phyloP scores from a whole-genome alignment of 1,284 basidiomycete genomes.

The Ceratobasidium sp. region DNA sequence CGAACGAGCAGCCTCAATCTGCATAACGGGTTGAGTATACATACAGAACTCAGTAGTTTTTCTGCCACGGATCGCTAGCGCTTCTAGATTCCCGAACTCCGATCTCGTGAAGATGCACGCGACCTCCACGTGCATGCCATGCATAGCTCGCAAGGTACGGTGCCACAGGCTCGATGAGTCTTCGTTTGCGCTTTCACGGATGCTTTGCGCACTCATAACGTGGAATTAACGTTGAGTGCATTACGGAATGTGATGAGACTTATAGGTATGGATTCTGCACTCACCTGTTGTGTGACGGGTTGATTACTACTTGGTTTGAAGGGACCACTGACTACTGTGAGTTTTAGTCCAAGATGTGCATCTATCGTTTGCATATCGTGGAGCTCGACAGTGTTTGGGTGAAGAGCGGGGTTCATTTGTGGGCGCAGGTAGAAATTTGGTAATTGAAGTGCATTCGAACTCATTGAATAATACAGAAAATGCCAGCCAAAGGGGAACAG shows the following conservation, averaged over 20 bases:
- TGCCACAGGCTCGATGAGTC: not conserved
- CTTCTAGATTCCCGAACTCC: not conserved
- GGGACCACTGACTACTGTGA: too few relatives aligned
- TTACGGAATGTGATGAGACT: too few relatives aligned
- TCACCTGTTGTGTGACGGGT: too few relatives aligned
- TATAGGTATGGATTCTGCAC: too few relatives aligned
- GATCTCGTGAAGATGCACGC: not conserved
- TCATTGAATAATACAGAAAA: conserved; percentile 17
- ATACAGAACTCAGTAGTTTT: not conserved
- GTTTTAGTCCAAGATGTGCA: too few relatives aligned
- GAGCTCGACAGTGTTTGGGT: too few relatives aligned
- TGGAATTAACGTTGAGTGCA: not conserved
- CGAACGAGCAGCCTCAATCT: too few relatives aligned
- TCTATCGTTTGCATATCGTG: too few relatives aligned
- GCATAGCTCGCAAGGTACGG: not conserved
- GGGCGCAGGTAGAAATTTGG: too few relatives aligned
- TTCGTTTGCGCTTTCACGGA: not conserved
- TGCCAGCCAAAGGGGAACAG: not conserved
- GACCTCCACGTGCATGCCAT: conserved; percentile 14
- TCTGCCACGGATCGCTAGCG: not conserved
- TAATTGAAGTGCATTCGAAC: not conserved
- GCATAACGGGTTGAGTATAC: too few relatives aligned
- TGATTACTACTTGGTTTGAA: too few relatives aligned
- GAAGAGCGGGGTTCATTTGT: too few relatives aligned
- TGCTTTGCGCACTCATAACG: not conserved